Evolutionary conservation across 2,329 filamentous ascomycete genomes (phyloP), one percentile per base, ranked within the genome.

Genomic region (Tricladium varicosporioides): DNA sequence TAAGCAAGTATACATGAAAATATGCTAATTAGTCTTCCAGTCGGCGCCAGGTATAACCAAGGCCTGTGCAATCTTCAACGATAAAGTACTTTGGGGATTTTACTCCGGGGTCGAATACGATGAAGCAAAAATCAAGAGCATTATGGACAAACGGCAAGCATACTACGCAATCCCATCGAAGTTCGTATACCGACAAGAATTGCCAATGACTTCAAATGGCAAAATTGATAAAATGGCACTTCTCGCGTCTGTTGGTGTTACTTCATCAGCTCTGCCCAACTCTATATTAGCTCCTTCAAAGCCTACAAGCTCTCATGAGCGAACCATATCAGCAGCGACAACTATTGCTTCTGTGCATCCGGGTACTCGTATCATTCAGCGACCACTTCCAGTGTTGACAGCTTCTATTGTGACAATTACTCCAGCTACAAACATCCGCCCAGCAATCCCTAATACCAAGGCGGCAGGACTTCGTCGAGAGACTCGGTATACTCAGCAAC

Each of bases 191-290:
- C 68, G 81, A 7, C 65, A 71, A 0, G 67, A 70, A 2, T 73
- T 84, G 31, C 79, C 80, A 1, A 71, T 80, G 31, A 84, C 81
- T 0, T 61, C 73, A 2, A 83, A 84, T 58, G 81, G 81, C 48
- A 84, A 84, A 69, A 75, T 82, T 45, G 77, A 84, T 67, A 83
- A 81, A 72, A 71, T 70, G 18, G 68, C 70, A 5, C 75, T 84
- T 10, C 42, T 61, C 15, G 46, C 56, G 36, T 63, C 59, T 18
- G 49, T 57, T 1, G 40, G 32, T 9, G 46, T 10, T 22, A 36
- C 14, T 27, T 3, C 22, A 27, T 27, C 22, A 27, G 4, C 22
- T 27, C 22, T 7, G 22, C 7, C 22, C 4, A 27, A 27, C 3
- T 27, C 22, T 27, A 27, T 27, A 7, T 7, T 7, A 7, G 22